phyloP scores from a whole-genome alignment of 257 asterid species.

The Haberlea rhodopensis region DNA sequence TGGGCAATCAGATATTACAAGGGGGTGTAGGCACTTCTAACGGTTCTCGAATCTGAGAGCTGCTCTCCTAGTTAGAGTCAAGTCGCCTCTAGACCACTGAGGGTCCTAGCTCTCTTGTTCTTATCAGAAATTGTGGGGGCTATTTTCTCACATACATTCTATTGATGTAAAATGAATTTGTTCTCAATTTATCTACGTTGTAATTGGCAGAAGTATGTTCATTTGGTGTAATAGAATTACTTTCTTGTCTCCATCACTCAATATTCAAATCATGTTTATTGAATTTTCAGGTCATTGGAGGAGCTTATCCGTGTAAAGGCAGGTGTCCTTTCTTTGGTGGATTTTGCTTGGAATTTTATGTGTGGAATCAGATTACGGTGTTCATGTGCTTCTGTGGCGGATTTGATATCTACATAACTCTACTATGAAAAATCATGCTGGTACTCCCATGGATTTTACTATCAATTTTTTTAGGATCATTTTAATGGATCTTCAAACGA shows the following conservation, averaged over 20 bases:
- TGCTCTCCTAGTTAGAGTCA: background rate
- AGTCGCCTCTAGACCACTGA: background rate
- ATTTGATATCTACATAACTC: background rate
- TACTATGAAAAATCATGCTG: background rate
- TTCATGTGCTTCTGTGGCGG: background rate
- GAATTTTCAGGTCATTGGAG: constrained; percentile 8
- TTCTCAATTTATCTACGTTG: too few species aligned
- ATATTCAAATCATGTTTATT: background rate
- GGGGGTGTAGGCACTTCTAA: background rate
- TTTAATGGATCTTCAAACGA: too few species aligned
- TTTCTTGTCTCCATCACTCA: background rate
- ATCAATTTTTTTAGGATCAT: too few species aligned
- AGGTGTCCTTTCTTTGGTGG: background rate
- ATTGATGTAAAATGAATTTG: too few species aligned
- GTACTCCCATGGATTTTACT: background rate
- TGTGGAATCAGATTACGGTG: background rate
- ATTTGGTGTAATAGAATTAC: background rate
- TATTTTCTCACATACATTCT: too few species aligned
- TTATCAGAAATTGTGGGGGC: too few species aligned
- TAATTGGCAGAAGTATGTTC: background rate
- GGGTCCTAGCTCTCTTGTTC: background rate
- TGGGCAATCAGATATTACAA: background rate
- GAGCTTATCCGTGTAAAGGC: constrained; percentile 9
- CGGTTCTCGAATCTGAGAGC: background rate
- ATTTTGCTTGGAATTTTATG: constrained; percentile 1